phyloP scores from a whole-genome alignment of 805 yeast species.

The Babjeviella inositovora region DNA sequence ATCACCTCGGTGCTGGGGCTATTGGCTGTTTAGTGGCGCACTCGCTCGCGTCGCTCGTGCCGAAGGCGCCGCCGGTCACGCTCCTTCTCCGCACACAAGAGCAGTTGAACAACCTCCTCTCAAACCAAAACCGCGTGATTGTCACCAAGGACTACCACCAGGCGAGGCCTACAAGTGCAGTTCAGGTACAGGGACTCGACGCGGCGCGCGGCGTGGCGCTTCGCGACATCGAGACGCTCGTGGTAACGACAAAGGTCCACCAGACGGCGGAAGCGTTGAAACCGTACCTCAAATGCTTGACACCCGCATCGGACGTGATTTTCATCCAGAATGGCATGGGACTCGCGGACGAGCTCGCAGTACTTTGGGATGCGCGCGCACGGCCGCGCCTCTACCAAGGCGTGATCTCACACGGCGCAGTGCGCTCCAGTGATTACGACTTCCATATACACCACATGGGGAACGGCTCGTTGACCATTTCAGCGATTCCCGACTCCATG shows the following conservation, averaged over 20 bases:
- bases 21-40: no score
- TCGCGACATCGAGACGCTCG: conserved; percentile 29
- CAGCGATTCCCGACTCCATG: conserved; percentile 31
- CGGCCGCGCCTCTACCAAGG: conserved; percentile 59
- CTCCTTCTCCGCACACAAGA: not conserved
- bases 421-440: conserved; percentile 21
- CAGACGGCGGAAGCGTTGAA: conserved; percentile 50
- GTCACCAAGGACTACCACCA: no score
- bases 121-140: no score
- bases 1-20: no score
- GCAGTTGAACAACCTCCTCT: conserved; percentile 1
- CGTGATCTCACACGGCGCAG: conserved; percentile 75
- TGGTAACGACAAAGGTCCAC: conserved; percentile 70
- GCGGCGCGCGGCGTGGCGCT: conserved; percentile 2
- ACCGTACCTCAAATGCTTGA: conserved; percentile 33
- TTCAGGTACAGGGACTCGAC: no score
- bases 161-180: no score
- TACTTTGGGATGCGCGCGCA: conserved; percentile 5
- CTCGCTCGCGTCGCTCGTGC: no score
- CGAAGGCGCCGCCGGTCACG: no score
- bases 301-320: conserved; percentile 34
- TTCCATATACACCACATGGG: no score
- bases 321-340: conserved; percentile 87
- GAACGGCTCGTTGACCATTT: no score
- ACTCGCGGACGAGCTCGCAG: conserved; percentile 34